phyloP scores from a whole-genome alignment of 2,329 filamentous ascomycete genomes.

The Ophiocordyceps unilateralis region DNA sequence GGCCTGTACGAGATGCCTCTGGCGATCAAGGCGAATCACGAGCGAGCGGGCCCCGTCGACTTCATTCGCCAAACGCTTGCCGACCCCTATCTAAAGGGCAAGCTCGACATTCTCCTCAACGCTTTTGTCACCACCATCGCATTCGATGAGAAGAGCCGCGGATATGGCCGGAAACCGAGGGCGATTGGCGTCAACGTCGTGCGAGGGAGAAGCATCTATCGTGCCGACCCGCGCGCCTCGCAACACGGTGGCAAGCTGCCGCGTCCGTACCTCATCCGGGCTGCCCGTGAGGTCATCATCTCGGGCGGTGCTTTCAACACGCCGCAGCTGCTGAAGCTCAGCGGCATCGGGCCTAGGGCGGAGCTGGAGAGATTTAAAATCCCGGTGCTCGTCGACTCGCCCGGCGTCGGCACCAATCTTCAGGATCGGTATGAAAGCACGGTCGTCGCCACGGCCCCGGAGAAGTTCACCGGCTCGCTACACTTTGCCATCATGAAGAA shows the following conservation, averaged over 20 bases:
- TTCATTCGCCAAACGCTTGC: constrained; percentile 19
- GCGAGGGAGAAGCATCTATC: constrained; percentile 22
- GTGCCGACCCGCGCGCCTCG: constrained; percentile 20
- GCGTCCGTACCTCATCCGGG: constrained; percentile 9
- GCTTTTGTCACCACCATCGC: constrained; percentile 18
- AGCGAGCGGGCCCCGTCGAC: constrained; percentile 29
- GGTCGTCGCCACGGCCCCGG: constrained; percentile 1
- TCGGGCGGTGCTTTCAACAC: constrained; percentile 28
- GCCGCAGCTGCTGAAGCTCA: constrained; percentile 27
- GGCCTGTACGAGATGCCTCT: constrained; percentile 28
- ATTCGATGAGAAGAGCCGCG: constrained; percentile 9
- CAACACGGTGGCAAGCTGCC: constrained; percentile 2
- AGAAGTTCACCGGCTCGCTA: constrained; percentile 5
- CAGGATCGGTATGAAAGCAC: constrained; percentile 12
- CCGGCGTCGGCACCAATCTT: constrained; percentile 42
- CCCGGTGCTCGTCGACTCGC: constrained; percentile 34
- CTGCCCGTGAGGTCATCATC: constrained; percentile 27
- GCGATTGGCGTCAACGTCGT: constrained; percentile 26
- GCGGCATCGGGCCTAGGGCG: constrained; percentile 22
- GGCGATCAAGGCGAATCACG: constrained; percentile 18
- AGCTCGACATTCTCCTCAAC: constrained; percentile 8
- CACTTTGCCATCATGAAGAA: constrained; percentile 9
- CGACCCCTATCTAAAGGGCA: constrained; percentile 7
- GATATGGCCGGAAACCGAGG: constrained; percentile 8
- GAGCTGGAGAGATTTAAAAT: constrained; percentile 27